These are phyloP conservation scores for Lodderomyces pseudojiufengensis DNA, from an alignment of 1,139 yeast species.

Conservation along the genomic window DNA sequence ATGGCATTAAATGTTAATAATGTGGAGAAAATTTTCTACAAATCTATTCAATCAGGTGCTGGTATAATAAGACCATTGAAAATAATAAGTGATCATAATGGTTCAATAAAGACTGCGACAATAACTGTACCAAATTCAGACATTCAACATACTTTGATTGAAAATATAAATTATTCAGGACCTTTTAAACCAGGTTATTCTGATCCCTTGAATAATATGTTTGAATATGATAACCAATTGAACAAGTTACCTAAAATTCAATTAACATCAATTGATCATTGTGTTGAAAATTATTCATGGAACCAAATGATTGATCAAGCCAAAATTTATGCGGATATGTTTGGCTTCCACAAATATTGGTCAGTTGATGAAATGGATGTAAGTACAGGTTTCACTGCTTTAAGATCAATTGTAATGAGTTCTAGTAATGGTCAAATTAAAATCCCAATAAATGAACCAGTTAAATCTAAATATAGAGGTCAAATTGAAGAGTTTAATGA, in stretches of 20 bases:
- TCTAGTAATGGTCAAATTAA: constrained; percentile 62
- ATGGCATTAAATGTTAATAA: constrained; percentile 58
- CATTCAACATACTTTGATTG: constrained; percentile 64
- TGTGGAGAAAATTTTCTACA: constrained; percentile 39
- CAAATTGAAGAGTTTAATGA: constrained; percentile 82
- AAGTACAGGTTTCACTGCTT: constrained; percentile 64
- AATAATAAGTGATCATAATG: constrained; percentile 40
- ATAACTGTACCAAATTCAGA: constrained; percentile 59
- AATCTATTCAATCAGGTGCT: constrained; percentile 57
- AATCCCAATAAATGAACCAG: constrained; percentile 86
- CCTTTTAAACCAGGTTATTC: constrained; percentile 57
- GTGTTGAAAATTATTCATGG: constrained; percentile 79
- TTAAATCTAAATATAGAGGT: constrained; percentile 57
- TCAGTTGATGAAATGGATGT: constrained; percentile 76
- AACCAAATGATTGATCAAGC: constrained; percentile 58
- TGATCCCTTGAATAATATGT: constrained; percentile 5
- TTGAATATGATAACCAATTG: constrained; percentile 11
- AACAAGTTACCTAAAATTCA: constrained; percentile 30
- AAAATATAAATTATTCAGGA: constrained; percentile 44
- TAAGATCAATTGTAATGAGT: constrained; percentile 74
- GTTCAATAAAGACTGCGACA: constrained; percentile 52
- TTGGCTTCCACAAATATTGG: constrained; percentile 80
- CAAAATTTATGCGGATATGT: constrained; percentile 51
- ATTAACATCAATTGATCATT: constrained; percentile 59
- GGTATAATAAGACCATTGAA: constrained; percentile 42